phyloP scores from a whole-genome alignment of 768 basidiomycete species.

The Boletus rubroflammeus region DNA sequence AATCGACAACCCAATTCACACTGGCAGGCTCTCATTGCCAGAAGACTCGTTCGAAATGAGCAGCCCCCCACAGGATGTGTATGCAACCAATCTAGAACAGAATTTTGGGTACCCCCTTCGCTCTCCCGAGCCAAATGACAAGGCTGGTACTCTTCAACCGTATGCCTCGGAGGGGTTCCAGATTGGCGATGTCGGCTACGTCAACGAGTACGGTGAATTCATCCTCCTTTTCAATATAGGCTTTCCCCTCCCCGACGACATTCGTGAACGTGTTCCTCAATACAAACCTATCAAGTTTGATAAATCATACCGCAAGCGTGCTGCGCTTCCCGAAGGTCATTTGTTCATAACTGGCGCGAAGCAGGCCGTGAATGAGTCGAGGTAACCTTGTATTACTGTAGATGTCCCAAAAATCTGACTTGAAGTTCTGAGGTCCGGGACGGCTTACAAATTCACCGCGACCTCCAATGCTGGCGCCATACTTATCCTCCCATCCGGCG shows the following conservation, averaged over 20 bases:
- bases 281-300: not conserved
- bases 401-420: not conserved
- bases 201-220: constrained; percentile 27
- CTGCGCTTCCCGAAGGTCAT: too few species aligned
- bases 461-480: not conserved
- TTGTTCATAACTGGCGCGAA: not conserved
- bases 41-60: too few species aligned
- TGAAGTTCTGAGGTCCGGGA: not conserved
- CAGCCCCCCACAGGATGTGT: not conserved
- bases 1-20: too few species aligned
- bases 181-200: constrained; percentile 35
- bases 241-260: constrained; percentile 19
- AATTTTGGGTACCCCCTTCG: constrained; percentile 30
- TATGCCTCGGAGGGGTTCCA: constrained; percentile 25
- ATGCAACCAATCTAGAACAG: constrained; percentile 8
- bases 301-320: too few species aligned
- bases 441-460: not conserved
- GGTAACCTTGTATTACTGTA: not conserved
- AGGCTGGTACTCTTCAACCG: constrained; percentile 3
- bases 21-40: too few species aligned
- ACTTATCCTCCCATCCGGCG: constrained; percentile 5
- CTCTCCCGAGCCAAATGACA: constrained; percentile 23
- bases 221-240: constrained; percentile 32
- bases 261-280: not conserved
- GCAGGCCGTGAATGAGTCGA: too few species aligned